phyloP scores from a whole-genome alignment of 148 eudicot genomes.

The Mesembryanthemum crystallinum region DNA sequence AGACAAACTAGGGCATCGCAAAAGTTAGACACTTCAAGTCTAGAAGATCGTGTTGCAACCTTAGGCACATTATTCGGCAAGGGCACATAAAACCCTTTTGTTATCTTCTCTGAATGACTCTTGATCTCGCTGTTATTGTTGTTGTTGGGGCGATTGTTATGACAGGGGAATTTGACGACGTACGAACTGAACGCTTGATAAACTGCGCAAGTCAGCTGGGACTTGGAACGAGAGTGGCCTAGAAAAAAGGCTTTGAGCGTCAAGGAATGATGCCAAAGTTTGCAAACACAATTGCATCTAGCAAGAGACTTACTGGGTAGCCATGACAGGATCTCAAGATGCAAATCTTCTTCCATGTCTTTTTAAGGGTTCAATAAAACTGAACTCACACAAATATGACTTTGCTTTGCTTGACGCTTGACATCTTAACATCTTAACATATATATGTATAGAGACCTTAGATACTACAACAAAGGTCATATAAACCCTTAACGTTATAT shows the following conservation, averaged over 20 bases:
- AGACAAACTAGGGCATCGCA: not conserved
- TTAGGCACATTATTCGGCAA: not conserved
- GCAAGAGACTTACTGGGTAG: not conserved
- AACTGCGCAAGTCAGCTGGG: too few relatives aligned
- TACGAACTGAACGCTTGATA: not conserved
- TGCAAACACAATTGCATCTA: not conserved
- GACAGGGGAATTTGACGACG: not conserved
- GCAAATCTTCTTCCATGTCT: too few relatives aligned
- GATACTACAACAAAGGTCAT: too few relatives aligned
- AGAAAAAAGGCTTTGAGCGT: not conserved
- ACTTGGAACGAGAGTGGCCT: not conserved
- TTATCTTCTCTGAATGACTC: not conserved
- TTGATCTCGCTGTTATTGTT: not conserved
- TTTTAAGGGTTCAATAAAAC: too few relatives aligned
- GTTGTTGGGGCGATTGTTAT: not conserved
- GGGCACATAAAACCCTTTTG: not conserved
- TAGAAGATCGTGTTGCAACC: too few relatives aligned
- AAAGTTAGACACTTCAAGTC: not conserved
- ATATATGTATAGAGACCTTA: too few relatives aligned
- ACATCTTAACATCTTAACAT: too few relatives aligned
- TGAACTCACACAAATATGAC: too few relatives aligned
- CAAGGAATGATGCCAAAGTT: not conserved
- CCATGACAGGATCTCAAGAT: not conserved
- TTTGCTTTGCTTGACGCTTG: too few relatives aligned
- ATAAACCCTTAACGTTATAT: too few relatives aligned